These are phyloP conservation scores for Rhododendron ovatum DNA, from an alignment of 148 eudicot species.

Conservation along the genomic window DNA sequence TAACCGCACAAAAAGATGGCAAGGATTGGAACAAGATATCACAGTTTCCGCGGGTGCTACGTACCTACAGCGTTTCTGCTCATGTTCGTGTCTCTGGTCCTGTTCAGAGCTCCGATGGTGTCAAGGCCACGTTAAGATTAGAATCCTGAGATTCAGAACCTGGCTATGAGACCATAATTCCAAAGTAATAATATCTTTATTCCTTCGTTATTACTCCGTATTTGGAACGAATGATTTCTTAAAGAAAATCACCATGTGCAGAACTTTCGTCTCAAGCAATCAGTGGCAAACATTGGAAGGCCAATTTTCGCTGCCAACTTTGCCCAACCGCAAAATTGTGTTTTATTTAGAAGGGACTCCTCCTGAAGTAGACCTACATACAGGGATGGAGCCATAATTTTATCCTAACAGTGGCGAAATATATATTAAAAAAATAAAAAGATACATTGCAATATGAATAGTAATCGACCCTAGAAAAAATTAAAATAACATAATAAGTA, in stretches of 20 bases:
- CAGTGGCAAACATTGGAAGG: slow-evolving; percentile 37
- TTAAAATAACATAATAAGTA: no score
- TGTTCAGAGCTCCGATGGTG: slow-evolving; percentile 30
- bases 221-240: neutral
- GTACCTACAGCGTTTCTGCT: slow-evolving; percentile 59
- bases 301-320: slow-evolving; percentile 18
- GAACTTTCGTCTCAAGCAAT: slow-evolving; percentile 39
- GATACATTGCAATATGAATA: no score
- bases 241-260: slow-evolving; percentile 14
- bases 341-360: slow-evolving; percentile 80
- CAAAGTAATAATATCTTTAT: no score
- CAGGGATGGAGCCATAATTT: no score
- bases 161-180: no score
- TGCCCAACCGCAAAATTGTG: slow-evolving; percentile 40
- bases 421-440: no score
- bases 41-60: slow-evolving; percentile 43
- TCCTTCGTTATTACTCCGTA: no score
- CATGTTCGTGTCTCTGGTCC: slow-evolving; percentile 51
- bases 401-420: no score
- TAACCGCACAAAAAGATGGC: slow-evolving; percentile 60
- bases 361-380: slow-evolving; percentile 63
- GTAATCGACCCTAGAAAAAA: no score
- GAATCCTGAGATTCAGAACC: slow-evolving; percentile 26
- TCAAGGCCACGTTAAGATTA: slow-evolving; percentile 56
- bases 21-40: slow-evolving; percentile 80